Evolutionary conservation across 257 asterid genomes (phyloP).

Genomic region (Solanum pimpinellifolium): DNA sequence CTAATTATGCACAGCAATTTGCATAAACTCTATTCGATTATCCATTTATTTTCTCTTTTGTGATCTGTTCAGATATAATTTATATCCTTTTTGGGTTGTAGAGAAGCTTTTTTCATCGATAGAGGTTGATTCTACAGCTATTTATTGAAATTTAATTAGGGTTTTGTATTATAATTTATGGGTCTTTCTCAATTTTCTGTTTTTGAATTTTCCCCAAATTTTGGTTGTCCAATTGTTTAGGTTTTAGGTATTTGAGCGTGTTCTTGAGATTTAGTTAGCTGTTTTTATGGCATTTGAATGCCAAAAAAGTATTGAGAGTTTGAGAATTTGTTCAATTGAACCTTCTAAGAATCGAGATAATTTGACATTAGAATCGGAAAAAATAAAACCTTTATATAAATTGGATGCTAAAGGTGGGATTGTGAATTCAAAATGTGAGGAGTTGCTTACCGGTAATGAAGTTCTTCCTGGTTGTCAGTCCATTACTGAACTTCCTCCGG

Average conservation of each 20-base stretch:
- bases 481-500: conserved; percentile 75
- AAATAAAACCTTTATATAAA: conserved; percentile 5
- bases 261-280: background rate
- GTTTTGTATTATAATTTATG: background rate
- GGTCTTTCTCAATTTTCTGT: background rate
- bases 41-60: background rate
- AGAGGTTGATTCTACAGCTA: background rate
- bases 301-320: conserved; percentile 39
- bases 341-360: conserved; percentile 1
- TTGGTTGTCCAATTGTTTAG: background rate
- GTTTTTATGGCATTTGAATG: conserved; percentile 91
- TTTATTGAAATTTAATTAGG: background rate
- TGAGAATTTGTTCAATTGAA: conserved; percentile 15
- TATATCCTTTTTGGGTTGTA: background rate
- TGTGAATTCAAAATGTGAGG: background rate
- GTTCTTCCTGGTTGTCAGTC: conserved; percentile 11
- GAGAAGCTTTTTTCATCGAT: background rate
- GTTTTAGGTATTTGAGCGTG: background rate
- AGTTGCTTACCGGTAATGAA: conserved; percentile 14
- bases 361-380: conserved; percentile 12
- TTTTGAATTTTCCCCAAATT: background rate
- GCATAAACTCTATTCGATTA: background rate
- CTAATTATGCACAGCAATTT: background rate
- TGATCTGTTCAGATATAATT: background rate
- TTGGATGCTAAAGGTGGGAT: conserved; percentile 18